Conservation (phyloP, 2,329 filamentous ascomycete species). For the Aspergillus transmontanensis region DNA sequence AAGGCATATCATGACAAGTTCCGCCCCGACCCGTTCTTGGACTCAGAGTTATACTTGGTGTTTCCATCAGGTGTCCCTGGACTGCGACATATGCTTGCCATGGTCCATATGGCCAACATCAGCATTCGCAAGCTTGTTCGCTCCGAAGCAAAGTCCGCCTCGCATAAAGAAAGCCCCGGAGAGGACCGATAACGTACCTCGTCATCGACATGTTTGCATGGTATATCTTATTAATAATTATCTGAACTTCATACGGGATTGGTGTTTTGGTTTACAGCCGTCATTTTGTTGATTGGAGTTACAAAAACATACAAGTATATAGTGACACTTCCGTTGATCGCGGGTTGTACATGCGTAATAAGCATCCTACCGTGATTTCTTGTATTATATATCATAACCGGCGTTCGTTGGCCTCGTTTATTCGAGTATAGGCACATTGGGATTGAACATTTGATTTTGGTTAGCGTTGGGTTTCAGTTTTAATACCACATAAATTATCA, state of each 20-base stretch:
- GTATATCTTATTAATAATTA: background rate
- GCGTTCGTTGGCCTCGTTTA: background rate
- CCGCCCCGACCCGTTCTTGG: constrained; percentile 35
- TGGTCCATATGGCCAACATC: constrained; percentile 45
- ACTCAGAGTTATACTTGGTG: constrained; percentile 37
- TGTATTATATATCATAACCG: background rate
- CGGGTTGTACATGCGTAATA: background rate
- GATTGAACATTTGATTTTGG: no score
- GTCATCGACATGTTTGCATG: background rate
- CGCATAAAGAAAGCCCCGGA: background rate
- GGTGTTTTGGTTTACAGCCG: background rate
- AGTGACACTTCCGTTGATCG: background rate
- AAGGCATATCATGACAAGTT: constrained; percentile 46
- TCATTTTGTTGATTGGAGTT: background rate
- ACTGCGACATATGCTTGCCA: constrained; percentile 34
- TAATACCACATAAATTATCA: background rate
- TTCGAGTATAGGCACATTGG: background rate
- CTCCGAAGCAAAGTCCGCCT: background rate
- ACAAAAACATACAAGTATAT: background rate
- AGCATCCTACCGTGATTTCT: background rate
- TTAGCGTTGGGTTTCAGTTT: background rate
- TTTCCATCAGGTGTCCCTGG: constrained; percentile 38
- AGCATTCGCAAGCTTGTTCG: constrained; percentile 30
- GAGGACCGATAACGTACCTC: background rate
- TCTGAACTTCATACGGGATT: background rate